phyloP scores from a whole-genome alignment of 1,139 yeast species.

The Saccharomyces hybrid region DNA sequence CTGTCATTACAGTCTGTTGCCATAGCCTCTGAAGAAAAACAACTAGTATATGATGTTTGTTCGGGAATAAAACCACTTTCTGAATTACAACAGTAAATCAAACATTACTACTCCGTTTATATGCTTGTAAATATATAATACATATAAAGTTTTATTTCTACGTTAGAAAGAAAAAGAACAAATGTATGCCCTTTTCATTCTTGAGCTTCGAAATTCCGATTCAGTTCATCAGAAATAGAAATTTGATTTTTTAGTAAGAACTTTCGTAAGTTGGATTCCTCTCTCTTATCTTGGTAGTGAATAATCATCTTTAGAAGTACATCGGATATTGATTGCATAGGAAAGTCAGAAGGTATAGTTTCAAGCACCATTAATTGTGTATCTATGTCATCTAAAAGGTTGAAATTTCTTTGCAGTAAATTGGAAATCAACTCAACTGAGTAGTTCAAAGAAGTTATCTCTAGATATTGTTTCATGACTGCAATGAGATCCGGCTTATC shows the following conservation, averaged over 20 bases:
- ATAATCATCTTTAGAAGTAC: constrained; percentile 13
- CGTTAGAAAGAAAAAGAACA: background rate
- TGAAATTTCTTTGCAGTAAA: constrained; percentile 19
- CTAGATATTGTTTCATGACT: constrained; percentile 17
- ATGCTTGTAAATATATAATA: constrained; percentile 11
- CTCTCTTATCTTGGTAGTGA: constrained; percentile 7
- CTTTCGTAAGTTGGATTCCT: constrained; percentile 18
- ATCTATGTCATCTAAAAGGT: constrained; percentile 7
- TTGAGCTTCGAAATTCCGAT: background rate
- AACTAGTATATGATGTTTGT: constrained; percentile 24
- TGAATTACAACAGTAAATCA: constrained; percentile 12
- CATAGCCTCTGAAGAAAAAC: constrained; percentile 12
- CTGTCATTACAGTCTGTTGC: constrained; percentile 17
- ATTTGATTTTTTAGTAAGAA: constrained; percentile 21
- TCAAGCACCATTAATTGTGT: constrained; percentile 11
- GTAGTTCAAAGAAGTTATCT: constrained; percentile 6
- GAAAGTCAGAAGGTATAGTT: constrained; percentile 16
- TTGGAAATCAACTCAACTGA: constrained; percentile 11
- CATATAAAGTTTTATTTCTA: background rate
- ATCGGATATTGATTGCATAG: constrained; percentile 12
- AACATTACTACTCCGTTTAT: background rate
- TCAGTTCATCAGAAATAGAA: background rate
- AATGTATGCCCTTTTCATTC: background rate
- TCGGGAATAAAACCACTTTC: constrained; percentile 27
- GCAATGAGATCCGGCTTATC: constrained; percentile 12